A percentile compares a stretch with the other conserved stretches of the same genome.
These are phyloP conservation scores for Scheffersomyces stipitis DNA, from an alignment of 805 yeast genomes.

Conservation along the genomic window DNA sequence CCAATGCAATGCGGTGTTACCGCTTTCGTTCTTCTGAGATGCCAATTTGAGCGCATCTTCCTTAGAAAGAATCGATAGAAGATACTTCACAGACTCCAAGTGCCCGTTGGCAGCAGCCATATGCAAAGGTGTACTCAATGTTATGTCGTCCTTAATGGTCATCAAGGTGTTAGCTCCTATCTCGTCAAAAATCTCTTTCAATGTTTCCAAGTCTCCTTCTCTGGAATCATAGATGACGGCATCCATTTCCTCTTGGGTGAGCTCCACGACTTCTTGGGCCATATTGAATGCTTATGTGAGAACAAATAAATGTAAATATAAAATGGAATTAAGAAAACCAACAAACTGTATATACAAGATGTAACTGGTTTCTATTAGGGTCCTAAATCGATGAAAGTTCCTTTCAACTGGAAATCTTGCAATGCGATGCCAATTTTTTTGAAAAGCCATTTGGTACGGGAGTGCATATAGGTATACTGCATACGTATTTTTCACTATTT, in stretches of 20 bases:
- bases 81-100: constrained; percentile 58
- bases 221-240: constrained; percentile 82
- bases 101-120: constrained; percentile 98
- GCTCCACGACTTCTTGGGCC: no score
- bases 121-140: constrained; percentile 78
- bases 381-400: no score
- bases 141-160: constrained; percentile 58
- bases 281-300: no score
- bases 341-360: no score
- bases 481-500: no score
- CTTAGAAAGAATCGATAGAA: constrained; percentile 49
- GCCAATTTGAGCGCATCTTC: constrained; percentile 41
- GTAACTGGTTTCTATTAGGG: no score
- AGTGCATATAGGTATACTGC: no score
- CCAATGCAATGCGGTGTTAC: constrained; percentile 97
- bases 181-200: constrained; percentile 65
- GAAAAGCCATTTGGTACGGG: no score
- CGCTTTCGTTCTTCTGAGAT: constrained; percentile 60
- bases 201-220: constrained; percentile 78
- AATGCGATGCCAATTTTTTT: no score
- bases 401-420: no score
- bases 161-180: constrained; percentile 45
- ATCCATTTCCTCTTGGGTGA: constrained; percentile 77
- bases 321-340: no score
- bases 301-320: no score